Evolutionary conservation across 2,329 filamentous ascomycete genomes (phyloP).

Genomic region (Dothideomycetidae sp.): DNA sequence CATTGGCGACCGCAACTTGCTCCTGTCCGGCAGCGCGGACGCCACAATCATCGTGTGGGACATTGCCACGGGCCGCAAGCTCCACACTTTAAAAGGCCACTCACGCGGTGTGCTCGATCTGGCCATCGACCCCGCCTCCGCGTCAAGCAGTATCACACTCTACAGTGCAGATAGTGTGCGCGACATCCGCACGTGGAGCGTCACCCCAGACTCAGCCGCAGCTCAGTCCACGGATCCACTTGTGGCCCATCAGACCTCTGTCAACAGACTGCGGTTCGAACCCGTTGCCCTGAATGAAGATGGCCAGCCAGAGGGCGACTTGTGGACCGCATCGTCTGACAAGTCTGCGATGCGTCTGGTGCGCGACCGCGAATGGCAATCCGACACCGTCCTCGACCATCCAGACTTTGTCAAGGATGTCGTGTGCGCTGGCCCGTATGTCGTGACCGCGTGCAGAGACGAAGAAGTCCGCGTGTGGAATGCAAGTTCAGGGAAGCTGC

Average conservation of each 20-base stretch:
- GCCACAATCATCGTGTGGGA: slow-evolving; percentile 60
- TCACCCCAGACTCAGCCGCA: slow-evolving; percentile 39
- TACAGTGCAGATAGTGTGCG: slow-evolving; percentile 56
- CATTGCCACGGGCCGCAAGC: slow-evolving; percentile 46
- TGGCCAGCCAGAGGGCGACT: slow-evolving; percentile 43
- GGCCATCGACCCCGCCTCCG: slow-evolving; percentile 52
- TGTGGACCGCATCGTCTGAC: slow-evolving; percentile 91
- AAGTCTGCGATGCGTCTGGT: slow-evolving; percentile 72
- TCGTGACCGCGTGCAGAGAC: slow-evolving; percentile 77
- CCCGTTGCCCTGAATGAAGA: slow-evolving; percentile 7
- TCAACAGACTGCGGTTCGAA: slow-evolving; percentile 70
- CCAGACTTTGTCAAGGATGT: slow-evolving; percentile 84
- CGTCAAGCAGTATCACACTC: slow-evolving; percentile 37
- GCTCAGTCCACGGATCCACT: slow-evolving; percentile 46
- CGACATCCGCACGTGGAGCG: slow-evolving; percentile 60
- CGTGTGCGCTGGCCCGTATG: slow-evolving; percentile 59
- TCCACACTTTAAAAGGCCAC: slow-evolving; percentile 68
- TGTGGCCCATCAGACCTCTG: slow-evolving; percentile 74
- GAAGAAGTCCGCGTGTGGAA: slow-evolving; percentile 92
- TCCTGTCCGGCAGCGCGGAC: slow-evolving; percentile 35
- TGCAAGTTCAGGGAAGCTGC: slow-evolving; percentile 18
- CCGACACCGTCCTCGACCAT: slow-evolving; percentile 61
- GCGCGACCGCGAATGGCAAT: slow-evolving; percentile 51
- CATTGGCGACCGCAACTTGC: slow-evolving; percentile 43
- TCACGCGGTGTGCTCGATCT: slow-evolving; percentile 68